Evolutionary conservation across 352 stramenopile genomes (phyloP).

Genomic region (Globisporangium middletonii): DNA sequence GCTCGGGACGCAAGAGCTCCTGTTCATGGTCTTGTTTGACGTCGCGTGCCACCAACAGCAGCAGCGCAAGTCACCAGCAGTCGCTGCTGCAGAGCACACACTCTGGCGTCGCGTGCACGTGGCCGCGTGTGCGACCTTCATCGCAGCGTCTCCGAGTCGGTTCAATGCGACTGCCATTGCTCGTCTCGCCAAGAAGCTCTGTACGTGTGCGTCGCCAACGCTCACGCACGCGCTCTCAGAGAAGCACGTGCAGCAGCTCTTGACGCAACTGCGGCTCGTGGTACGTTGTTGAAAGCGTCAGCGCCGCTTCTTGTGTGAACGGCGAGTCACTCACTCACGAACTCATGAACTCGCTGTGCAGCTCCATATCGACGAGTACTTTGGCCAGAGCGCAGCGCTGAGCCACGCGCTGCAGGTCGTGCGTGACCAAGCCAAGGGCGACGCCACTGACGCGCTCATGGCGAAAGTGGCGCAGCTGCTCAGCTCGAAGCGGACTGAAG

Average conservation of each 20-base stretch:
- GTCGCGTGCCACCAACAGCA: slow-evolving; percentile 1
- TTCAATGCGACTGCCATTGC: slow-evolving; percentile 8
- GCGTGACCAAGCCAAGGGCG: slow-evolving; percentile 13
- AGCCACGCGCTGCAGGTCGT: slow-evolving; percentile 20
- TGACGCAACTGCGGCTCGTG: slow-evolving; percentile 31
- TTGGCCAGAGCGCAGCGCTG: slow-evolving; percentile 28
- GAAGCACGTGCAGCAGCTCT: slow-evolving; percentile 29
- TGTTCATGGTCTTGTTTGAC: slow-evolving; percentile 22
- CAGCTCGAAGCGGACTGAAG: slow-evolving; percentile 19
- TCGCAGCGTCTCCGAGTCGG: slow-evolving; percentile 2
- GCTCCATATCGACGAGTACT: slow-evolving; percentile 41
- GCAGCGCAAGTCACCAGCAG: not conserved
- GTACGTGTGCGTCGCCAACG: slow-evolving; percentile 5
- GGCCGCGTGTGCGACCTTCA: slow-evolving; percentile 1
- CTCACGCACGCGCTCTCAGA: slow-evolving; percentile 15
- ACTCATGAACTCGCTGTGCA: not conserved
- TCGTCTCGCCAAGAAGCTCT: slow-evolving; percentile 22
- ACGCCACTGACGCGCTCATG: slow-evolving; percentile 21
- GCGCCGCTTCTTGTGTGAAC: not conserved
- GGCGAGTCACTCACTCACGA: not conserved
- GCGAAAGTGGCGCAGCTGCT: slow-evolving; percentile 25
- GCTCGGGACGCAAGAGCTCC: not conserved
- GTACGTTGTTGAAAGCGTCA: slow-evolving; percentile 2
- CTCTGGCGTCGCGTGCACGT: slow-evolving; percentile 10
- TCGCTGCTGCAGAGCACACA: not conserved